These are phyloP conservation scores for Golubevia sp. DNA, from an alignment of 1,284 basidiomycete genomes.

Conservation along the genomic window DNA sequence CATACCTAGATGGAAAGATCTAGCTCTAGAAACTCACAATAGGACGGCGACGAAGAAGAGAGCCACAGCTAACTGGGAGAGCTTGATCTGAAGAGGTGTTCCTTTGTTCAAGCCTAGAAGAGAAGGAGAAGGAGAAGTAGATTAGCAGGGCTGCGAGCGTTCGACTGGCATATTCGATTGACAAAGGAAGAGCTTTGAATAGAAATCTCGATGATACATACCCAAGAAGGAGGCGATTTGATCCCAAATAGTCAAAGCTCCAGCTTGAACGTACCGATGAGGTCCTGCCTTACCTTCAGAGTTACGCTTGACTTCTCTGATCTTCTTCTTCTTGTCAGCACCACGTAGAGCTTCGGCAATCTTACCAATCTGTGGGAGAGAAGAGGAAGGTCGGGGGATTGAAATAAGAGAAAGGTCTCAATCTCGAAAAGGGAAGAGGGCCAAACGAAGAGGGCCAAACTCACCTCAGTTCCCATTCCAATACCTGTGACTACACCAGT, in stretches of 20 bases:
- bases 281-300: constrained; percentile 60
- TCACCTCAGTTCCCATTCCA: constrained; percentile 66
- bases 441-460: no score
- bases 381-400: not conserved
- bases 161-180: no score
- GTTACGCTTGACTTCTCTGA: constrained; percentile 66
- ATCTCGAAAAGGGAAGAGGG: no score
- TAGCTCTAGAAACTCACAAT: no score
- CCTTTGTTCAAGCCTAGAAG: constrained; percentile 61
- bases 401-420: not conserved
- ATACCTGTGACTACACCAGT: constrained; percentile 69
- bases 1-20: no score
- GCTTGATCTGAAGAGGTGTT: constrained; percentile 60
- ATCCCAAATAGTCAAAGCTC: constrained; percentile 60
- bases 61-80: constrained; percentile 59
- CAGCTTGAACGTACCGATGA: constrained; percentile 62
- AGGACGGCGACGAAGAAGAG: constrained; percentile 56
- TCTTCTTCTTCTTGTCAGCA: constrained; percentile 40
- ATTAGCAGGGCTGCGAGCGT: no score
- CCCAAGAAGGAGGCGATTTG: constrained; percentile 57
- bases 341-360: constrained; percentile 56
- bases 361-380: constrained; percentile 28
- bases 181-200: no score
- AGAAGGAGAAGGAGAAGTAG: no score
- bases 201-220: no score